Percentiles rank a stretch among this genome's conserved stretches.
These are phyloP conservation scores for Acer negundo DNA, from an alignment of 345 rosid species.

Conservation along the genomic window DNA sequence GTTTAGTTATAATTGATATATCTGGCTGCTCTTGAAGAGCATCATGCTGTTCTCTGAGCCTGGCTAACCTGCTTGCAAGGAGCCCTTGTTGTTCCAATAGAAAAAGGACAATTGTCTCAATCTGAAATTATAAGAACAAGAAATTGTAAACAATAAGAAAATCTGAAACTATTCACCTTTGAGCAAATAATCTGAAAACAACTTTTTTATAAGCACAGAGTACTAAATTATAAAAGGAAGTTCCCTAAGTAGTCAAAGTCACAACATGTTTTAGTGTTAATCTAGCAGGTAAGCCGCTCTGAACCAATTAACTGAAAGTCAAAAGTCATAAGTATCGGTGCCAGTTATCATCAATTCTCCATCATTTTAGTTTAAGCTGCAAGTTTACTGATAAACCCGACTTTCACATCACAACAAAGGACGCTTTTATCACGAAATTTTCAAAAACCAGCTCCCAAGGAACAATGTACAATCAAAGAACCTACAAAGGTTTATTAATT, in stretches of 20 bases:
- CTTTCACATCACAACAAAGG: neutral
- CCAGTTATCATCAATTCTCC: neutral
- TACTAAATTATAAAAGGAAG: slow-evolving; percentile 6
- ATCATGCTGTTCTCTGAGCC: slow-evolving; percentile 68
- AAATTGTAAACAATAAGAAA: neutral
- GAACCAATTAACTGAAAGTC: neutral
- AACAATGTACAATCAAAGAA: neutral
- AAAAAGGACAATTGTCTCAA: slow-evolving; percentile 93
- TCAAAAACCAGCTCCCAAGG: slow-evolving; percentile 10
- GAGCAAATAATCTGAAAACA: neutral
- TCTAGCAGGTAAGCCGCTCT: neutral
- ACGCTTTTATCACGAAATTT: neutral
- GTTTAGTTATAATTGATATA: slow-evolving; percentile 55
- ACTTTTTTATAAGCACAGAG: slow-evolving; percentile 5
- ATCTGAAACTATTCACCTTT: neutral
- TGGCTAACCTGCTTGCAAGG: slow-evolving; percentile 68
- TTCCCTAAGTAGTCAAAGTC: neutral
- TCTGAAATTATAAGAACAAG: slow-evolving; percentile 48
- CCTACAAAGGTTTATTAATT: neutral
- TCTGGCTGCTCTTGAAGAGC: slow-evolving; percentile 67
- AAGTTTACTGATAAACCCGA: neutral
- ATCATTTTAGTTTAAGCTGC: neutral
- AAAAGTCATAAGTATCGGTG: neutral
- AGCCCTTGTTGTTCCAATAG: slow-evolving; percentile 95
- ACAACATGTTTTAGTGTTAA: neutral